These are phyloP conservation scores for Hanseniaspora valbyensis DNA, from an alignment of 805 yeast genomes.

Conservation along the genomic window DNA sequence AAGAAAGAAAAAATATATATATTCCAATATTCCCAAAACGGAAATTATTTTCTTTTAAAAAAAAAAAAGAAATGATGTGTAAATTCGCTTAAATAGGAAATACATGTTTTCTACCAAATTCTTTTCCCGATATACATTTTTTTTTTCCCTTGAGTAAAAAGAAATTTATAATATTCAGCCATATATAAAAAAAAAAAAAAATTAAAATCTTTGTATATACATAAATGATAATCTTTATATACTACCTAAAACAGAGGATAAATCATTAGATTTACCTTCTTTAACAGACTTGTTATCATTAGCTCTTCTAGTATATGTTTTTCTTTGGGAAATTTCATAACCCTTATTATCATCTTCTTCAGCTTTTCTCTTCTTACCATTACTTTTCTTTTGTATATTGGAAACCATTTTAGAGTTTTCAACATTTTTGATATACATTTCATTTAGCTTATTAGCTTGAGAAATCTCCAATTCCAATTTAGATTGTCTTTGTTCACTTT, in stretches of 20 bases:
- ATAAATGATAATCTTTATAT: neutral
- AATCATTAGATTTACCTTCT: constrained; percentile 32
- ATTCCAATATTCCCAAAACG: no score
- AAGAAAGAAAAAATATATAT: no score
- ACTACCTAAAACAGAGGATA: constrained; percentile 33
- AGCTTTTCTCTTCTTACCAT: constrained; percentile 27
- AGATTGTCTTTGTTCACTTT: constrained; percentile 77
- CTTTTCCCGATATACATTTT: neutral
- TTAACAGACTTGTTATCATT: constrained; percentile 44
- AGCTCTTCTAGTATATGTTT: constrained; percentile 55
- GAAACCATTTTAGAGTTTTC: constrained; percentile 75
- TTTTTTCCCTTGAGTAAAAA: neutral
- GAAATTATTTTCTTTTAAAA: no score
- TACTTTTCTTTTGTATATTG: constrained; percentile 42
- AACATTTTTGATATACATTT: constrained; percentile 69
- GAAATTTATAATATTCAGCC: constrained; percentile 4
- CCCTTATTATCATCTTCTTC: constrained; percentile 22
- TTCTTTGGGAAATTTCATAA: constrained; percentile 54
- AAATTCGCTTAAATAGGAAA: no score
- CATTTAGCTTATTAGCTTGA: constrained; percentile 79
- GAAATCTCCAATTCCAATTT: constrained; percentile 79
- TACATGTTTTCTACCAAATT: neutral
- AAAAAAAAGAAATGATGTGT: no score
- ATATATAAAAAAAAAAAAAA: neutral
- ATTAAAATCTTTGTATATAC: no score